Evolutionary conservation across 441 rosid species (phyloP), one percentile per base, ranked within the genome.

Genomic region (Gossypium schwendimanii): DNA sequence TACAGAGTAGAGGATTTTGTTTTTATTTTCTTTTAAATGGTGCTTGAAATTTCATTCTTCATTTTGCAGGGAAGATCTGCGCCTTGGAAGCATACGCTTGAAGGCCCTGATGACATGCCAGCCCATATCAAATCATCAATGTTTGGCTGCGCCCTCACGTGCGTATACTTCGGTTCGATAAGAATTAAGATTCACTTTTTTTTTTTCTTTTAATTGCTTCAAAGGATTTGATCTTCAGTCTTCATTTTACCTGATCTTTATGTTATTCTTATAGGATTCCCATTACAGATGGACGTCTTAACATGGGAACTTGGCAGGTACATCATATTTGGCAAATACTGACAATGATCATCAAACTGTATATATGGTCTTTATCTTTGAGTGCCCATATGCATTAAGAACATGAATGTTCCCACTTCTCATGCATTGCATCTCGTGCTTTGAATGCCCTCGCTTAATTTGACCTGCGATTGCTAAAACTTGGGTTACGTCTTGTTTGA

Each of bases 221-320:
- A 12, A 9, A 69, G 62, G 31, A 39, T 69, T 70, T 68, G 17
- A 76, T 52, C 39, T 44, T 44, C 63, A 20, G 63, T 31, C 54
- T 31, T 39, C 61, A 66, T 39, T 79, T 31, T 50, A 57, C 31
- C 21, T 15, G 10, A 65, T 77, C 23, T 47, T 60, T 45, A 18
- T 77, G 58, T 67, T 23, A 10, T 50, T 67, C 20, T 53, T 79
- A 81, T 87, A 94, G 98, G 80, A 81, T 94, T 76, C 97, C 98
- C 58, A 90, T 91, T 71, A 83, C 95, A 18, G 80, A 94, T 73
- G 98, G 97, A 33, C 80, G 83, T 82, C 96, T 91, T 17, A 87
- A 89, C 79, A 89, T 91, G 91, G 98, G 97, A 80, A 90, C 93
- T 45, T 94, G 98, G 98, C 97, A 94, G 98, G 97, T 90, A 72